Evolutionary conservation across 2,329 filamentous ascomycete genomes (phyloP).

Genomic region (Ophiostoma ulmi): DNA sequence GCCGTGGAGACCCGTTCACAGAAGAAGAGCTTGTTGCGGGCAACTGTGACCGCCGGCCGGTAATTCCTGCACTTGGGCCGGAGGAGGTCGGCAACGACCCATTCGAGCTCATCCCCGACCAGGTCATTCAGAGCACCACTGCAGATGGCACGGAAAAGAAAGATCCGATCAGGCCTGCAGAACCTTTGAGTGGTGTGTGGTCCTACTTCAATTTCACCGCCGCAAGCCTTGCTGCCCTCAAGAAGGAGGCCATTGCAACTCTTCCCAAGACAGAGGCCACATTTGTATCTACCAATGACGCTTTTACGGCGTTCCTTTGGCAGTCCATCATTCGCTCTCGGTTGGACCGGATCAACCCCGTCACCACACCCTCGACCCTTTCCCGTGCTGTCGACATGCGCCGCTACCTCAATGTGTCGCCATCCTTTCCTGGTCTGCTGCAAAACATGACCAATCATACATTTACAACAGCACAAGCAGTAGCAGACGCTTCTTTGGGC

Average conservation of each 20-base stretch:
- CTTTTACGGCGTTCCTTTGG: not conserved
- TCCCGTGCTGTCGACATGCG: not conserved
- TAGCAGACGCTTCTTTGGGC: not conserved
- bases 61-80: not conserved
- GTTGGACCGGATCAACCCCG: not conserved
- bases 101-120: conserved; percentile 1
- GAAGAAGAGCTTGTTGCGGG: not conserved
- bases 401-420: not conserved
- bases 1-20: not conserved
- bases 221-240: not conserved
- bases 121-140: not conserved
- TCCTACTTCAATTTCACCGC: not conserved
- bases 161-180: not conserved
- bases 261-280: not conserved
- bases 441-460: conserved; percentile 2
- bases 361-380: not conserved
- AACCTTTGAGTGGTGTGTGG: not conserved
- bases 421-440: not conserved
- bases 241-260: not conserved
- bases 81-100: not conserved
- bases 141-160: not conserved
- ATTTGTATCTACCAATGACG: not conserved
- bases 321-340: not conserved
- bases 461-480: not conserved
- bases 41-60: not conserved